Evolutionary conservation across 192 early-diverging fungal species (phyloP), one percentile per base, ranked within the genome.

Genomic region (Mortierella claussenii): DNA sequence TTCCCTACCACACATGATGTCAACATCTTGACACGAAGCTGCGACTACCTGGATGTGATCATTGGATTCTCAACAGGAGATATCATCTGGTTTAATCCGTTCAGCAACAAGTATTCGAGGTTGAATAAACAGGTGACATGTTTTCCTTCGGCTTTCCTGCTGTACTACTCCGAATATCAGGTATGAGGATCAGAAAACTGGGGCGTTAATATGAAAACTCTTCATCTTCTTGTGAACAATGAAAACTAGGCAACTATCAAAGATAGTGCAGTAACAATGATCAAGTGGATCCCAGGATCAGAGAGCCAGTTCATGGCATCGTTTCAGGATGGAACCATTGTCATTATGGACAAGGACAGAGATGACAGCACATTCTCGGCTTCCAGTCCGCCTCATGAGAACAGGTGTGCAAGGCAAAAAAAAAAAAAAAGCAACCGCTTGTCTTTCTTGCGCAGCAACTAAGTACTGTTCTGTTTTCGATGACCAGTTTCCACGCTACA

Each of bases 241-340:
- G 49, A 27, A 9, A 26, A 42, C 40, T 26, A 90, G 86, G 87
- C 89, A 26, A 79, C 84, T 6, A 89, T 95, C 43, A 86, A 85
- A 42, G 82, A 80, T 46, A 76, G 86, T 11, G 73, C 84, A 8
- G 91, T 96, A 15, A 92, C 92, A 13, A 89, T 89, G 69, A 83
- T 97, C 5, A 89, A 88, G 79, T 98, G 97, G 96, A 78, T 97
- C 51, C 97, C 97, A 1, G 91, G 88, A 13, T 94, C 93, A 0
- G 92, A 94, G 44, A 91, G 73, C 32, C 75, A 87, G 69, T 98
- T 97, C 74, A 87, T 96, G 79, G 97, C 86, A 2, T 89, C 93
- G 0, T 95, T 89, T 51, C 83, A 86, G 3, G 95, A 97, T 70
- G 97, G 97, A 8, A 85, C 86, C 15, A 83, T 97, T 28, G 79